phyloP scores from a whole-genome alignment of 148 eudicot genomes.

The Silene uniflora region DNA sequence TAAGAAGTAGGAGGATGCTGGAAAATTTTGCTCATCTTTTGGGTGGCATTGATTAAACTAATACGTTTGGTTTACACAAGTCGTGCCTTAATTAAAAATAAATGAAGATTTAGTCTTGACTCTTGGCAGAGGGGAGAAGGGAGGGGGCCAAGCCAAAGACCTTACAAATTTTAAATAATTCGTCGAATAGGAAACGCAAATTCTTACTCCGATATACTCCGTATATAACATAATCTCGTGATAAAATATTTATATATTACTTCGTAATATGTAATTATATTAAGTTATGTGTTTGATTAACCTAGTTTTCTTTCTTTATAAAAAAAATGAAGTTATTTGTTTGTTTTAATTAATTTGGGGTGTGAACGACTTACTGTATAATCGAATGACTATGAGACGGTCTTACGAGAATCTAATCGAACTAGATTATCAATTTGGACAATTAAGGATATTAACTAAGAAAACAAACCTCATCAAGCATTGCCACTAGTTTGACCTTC shows the following conservation, averaged over 20 bases:
- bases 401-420: background rate
- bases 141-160: background rate
- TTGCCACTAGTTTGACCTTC: conserved; percentile 85
- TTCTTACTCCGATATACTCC: no score
- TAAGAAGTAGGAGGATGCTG: conserved; percentile 20
- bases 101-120: conserved; percentile 41
- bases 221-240: no score
- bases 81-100: conserved; percentile 25
- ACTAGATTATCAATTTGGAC: no score
- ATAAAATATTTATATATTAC: no score
- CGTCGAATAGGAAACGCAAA: no score
- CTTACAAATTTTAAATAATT: background rate
- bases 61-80: conserved; percentile 27
- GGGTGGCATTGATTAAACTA: conserved; percentile 10
- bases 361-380: no score
- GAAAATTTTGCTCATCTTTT: conserved; percentile 7
- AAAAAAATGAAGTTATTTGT: no score
- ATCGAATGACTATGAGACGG: background rate
- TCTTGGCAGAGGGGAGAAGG: conserved; percentile 18
- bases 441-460: background rate
- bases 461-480: conserved; percentile 88
- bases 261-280: no score
- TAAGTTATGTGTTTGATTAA: no score
- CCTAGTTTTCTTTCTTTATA: no score
- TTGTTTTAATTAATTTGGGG: no score